Conservation (phyloP, 2,329 filamentous ascomycete species). For the Metarhizium sp. region DNA sequence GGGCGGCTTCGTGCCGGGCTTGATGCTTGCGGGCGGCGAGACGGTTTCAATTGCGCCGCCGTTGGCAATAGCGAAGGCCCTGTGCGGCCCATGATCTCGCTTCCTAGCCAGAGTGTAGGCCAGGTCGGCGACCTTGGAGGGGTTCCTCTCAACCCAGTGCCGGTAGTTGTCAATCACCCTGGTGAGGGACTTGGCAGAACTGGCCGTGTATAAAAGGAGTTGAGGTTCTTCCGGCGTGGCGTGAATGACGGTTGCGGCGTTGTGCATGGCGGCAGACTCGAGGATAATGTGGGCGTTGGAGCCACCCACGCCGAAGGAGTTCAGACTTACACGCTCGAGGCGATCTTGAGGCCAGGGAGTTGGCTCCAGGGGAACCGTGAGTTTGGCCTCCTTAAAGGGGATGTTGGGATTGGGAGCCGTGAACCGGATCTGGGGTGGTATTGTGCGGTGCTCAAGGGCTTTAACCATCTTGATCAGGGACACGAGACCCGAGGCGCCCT, state of each 20-base stretch:
- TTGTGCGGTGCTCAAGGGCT: constrained; percentile 26
- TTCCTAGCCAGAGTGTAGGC: constrained; percentile 8
- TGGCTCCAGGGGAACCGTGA: constrained; percentile 20
- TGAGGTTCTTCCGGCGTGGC: neutral
- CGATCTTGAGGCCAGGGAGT: constrained; percentile 25
- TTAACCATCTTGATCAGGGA: constrained; percentile 27
- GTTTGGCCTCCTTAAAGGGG: constrained; percentile 15
- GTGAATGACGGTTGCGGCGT: too few relatives aligned
- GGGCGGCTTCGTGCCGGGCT: constrained; percentile 11
- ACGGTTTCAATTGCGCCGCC: neutral
- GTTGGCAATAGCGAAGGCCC: constrained; percentile 8
- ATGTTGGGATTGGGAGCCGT: constrained; percentile 20
- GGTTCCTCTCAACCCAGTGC: neutral
- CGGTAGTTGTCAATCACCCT: neutral
- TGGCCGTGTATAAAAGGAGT: neutral
- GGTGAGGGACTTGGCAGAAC: neutral
- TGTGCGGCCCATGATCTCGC: constrained; percentile 5
- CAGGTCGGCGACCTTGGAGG: neutral
- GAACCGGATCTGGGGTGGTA: constrained; percentile 13
- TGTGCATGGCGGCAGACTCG: neutral
- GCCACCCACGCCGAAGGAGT: constrained; percentile 27
- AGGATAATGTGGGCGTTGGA: constrained; percentile 22
- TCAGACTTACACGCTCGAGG: constrained; percentile 16
- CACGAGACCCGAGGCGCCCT: constrained; percentile 32
- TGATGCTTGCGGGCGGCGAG: constrained; percentile 14